phyloP scores from a whole-genome alignment of 2,329 filamentous ascomycete species.

The Apiospora sp. region DNA sequence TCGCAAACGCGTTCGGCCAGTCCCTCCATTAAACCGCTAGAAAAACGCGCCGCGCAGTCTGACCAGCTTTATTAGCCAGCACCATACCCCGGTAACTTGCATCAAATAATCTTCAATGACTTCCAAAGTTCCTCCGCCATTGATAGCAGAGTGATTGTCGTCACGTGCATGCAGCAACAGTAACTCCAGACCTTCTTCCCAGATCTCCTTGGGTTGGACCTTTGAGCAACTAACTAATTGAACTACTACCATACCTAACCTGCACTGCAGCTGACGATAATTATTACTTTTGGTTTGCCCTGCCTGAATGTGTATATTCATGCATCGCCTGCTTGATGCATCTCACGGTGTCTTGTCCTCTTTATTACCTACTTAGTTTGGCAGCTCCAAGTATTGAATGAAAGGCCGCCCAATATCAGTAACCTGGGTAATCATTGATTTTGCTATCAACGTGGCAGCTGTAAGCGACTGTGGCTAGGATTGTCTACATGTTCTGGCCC shows the following conservation, averaged over 20 bases:
- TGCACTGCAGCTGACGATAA: no score
- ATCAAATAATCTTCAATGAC: background rate
- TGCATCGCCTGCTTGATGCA: no score
- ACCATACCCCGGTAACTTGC: background rate
- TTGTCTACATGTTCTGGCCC: no score
- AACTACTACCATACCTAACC: no score
- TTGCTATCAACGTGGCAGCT: background rate
- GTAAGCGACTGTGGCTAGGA: background rate
- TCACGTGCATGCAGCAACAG: background rate
- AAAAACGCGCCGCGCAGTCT: constrained; percentile 16
- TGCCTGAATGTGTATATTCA: no score
- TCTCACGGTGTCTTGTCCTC: no score
- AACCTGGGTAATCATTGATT: background rate
- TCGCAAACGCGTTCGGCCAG: constrained; percentile 11
- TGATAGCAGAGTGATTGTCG: background rate
- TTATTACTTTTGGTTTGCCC: no score
- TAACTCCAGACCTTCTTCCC: background rate
- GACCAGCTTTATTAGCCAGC: background rate
- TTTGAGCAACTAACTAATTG: no score
- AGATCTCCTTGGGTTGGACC: no score
- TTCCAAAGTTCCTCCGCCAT: background rate
- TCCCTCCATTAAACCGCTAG: constrained; percentile 18
- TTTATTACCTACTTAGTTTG: no score
- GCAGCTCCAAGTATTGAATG: no score
- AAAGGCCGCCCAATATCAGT: no score